Percentiles rank a stretch among this genome's conserved stretches.
Conservation (phyloP, 1,139 yeast species). For the Suhomyces anneliseae region DNA sequence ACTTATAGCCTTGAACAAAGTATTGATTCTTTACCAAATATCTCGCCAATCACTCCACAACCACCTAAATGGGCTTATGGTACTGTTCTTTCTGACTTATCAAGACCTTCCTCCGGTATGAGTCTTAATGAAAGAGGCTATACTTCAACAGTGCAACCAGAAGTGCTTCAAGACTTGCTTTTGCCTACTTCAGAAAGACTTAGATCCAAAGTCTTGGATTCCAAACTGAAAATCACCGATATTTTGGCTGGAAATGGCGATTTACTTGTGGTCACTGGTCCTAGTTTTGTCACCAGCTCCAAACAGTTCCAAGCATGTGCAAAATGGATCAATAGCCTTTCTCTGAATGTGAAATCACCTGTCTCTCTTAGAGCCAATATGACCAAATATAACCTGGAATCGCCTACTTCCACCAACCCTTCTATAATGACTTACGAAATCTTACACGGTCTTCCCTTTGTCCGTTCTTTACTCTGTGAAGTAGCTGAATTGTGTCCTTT, state of each 20-base stretch:
- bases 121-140: constrained; percentile 28
- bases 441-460: constrained; percentile 39
- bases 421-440: constrained; percentile 36
- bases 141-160: constrained; percentile 32
- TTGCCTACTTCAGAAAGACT: constrained; percentile 33
- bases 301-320: constrained; percentile 41
- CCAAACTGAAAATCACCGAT: constrained; percentile 18
- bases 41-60: not conserved
- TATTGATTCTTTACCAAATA: not conserved
- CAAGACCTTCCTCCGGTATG: constrained; percentile 21
- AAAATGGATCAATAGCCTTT: constrained; percentile 31
- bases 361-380: constrained; percentile 34
- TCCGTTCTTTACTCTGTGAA: constrained; percentile 37
- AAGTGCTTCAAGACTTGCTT: constrained; percentile 42
- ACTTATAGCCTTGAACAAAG: not conserved
- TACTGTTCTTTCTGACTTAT: constrained; percentile 1
- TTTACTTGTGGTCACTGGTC: constrained; percentile 43
- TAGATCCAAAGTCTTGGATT: constrained; percentile 26
- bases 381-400: constrained; percentile 24
- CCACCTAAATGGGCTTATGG: constrained; percentile 9
- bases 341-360: constrained; percentile 5
- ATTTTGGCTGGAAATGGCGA: constrained; percentile 14
- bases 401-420: constrained; percentile 10
- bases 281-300: constrained; percentile 28
- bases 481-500: constrained; percentile 38